These are phyloP conservation scores for Fabrea salina DNA, from an alignment of 169 alveolate genomes.

Conservation along the genomic window DNA sequence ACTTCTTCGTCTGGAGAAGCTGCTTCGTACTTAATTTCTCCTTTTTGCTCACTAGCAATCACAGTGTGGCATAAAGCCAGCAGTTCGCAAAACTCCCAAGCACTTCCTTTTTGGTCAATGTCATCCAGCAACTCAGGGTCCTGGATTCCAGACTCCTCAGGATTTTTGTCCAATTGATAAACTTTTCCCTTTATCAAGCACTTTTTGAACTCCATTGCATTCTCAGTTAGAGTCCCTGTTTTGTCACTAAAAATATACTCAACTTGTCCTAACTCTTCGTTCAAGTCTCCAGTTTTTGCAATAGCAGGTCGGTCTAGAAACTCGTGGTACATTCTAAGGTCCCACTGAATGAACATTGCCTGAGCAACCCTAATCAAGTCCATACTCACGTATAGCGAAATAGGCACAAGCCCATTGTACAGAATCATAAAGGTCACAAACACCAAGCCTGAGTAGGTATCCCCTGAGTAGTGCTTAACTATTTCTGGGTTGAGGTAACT, in stretches of 20 bases:
- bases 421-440: conserved; percentile 91
- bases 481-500: not conserved
- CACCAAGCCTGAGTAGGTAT: conserved; percentile 84
- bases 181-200: conserved; percentile 51
- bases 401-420: conserved; percentile 93
- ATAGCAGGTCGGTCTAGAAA: conserved; percentile 72
- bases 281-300: conserved; percentile 62
- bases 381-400: conserved; percentile 92
- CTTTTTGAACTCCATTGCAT: conserved; percentile 89
- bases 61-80: conserved; percentile 77
- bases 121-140: conserved; percentile 33
- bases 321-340: conserved; percentile 70
- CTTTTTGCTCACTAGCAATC: conserved; percentile 49
- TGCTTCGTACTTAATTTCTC: conserved; percentile 63
- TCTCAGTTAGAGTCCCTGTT: conserved; percentile 96
- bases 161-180: conserved; percentile 35
- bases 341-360: conserved; percentile 86
- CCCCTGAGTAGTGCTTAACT: conserved; percentile 32
- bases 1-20: conserved; percentile 92
- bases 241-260: conserved; percentile 91
- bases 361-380: conserved; percentile 91
- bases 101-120: conserved; percentile 44
- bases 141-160: conserved; percentile 9
- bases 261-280: conserved; percentile 87
- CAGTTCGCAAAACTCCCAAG: conserved; percentile 11